A percentile compares a stretch with the other conserved stretches of the same genome.
Evolutionary conservation across 2,329 filamentous ascomycete species (phyloP).

Genomic region (Colletotrichum orbiculare): DNA sequence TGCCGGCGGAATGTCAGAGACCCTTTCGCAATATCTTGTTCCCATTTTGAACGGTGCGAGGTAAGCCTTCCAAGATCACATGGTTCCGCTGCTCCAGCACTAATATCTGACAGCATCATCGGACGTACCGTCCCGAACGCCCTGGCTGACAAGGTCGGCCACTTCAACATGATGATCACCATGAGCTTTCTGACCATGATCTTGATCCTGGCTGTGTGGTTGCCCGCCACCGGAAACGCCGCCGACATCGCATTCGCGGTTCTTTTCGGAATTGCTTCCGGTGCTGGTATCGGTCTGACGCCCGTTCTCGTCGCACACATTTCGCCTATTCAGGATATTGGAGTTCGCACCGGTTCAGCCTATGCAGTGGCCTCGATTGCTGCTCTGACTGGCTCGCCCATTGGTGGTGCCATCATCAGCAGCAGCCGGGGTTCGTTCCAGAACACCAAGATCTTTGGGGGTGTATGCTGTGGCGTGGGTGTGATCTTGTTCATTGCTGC

Average conservation of each 20-base stretch:
- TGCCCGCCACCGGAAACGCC: slow-evolving; percentile 43
- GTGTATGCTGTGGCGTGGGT: too few species aligned
- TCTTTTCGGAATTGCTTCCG: slow-evolving; percentile 50
- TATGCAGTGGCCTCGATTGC: slow-evolving; percentile 36
- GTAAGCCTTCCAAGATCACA: neutral
- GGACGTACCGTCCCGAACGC: slow-evolving; percentile 40
- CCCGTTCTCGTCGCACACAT: slow-evolving; percentile 57
- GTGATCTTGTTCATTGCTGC: too few species aligned
- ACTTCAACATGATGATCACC: slow-evolving; percentile 50
- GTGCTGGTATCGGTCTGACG: slow-evolving; percentile 46
- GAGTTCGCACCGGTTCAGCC: slow-evolving; percentile 59
- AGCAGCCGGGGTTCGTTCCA: too few species aligned
- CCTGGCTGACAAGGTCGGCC: slow-evolving; percentile 42
- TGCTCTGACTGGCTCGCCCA: slow-evolving; percentile 38
- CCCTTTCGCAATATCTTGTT: slow-evolving; percentile 40
- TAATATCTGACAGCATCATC: slow-evolving; percentile 34
- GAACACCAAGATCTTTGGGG: too few species aligned
- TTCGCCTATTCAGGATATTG: slow-evolving; percentile 64
- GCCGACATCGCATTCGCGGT: slow-evolving; percentile 45
- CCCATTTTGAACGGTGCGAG: slow-evolving; percentile 42
- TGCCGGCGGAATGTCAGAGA: slow-evolving; percentile 36
- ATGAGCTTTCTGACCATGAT: slow-evolving; percentile 52
- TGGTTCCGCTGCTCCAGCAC: neutral
- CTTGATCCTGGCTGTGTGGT: slow-evolving; percentile 50
- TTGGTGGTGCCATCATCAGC: slow-evolving; percentile 39